Evolutionary conservation across 495 filamentous ascomycete genomes (phyloP), one percentile per base, ranked within the genome.

Genomic region (Halenospora varia): DNA sequence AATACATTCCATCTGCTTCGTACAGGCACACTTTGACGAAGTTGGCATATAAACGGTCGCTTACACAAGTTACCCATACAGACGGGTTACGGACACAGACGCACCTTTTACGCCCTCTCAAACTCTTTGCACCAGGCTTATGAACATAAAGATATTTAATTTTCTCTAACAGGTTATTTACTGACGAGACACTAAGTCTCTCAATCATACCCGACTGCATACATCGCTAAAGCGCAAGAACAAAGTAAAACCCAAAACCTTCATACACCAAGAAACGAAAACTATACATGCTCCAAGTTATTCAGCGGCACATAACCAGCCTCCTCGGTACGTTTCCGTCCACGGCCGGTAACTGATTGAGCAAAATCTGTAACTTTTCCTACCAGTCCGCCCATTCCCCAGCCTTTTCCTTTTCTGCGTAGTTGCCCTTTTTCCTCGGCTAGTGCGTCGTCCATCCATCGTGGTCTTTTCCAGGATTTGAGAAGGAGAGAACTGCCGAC

Each of bases 401-500:
- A 77, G 45, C 76, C 77, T 23, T 72, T 70, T 47, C 74, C 72
- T 53, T 68, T 70, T 66, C 63, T 69, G 62, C 66, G 70, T 15
- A 77, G 26, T 1, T 66, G 67, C 35, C 71, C 71, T 53, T 74
- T 73, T 58, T 85, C 81, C 52, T 84, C 84, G 20, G 88, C 69
- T 35, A 81, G 73, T 13, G 82, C 83, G 48, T 87, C 82, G 17
- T 88, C 81, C 94, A 97, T 96, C 93, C 93, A 99, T 10, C 70
- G 66, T 2, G 94, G 94, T 15, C 94, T 78, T 53, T 74, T 82
- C 94, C 94, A 99, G 61, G 88, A 87, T 65, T 89, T 96, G 48
- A 99, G 73, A 29, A 92, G 75, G 47, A 97, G 71, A 66, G 85
- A 89, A 65, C 88, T 93, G 8, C 83, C 77, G 0, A 97, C 93